Evolutionary conservation across 495 filamentous ascomycete species (phyloP).

Genomic region (Aspergillus saccharolyticus): DNA sequence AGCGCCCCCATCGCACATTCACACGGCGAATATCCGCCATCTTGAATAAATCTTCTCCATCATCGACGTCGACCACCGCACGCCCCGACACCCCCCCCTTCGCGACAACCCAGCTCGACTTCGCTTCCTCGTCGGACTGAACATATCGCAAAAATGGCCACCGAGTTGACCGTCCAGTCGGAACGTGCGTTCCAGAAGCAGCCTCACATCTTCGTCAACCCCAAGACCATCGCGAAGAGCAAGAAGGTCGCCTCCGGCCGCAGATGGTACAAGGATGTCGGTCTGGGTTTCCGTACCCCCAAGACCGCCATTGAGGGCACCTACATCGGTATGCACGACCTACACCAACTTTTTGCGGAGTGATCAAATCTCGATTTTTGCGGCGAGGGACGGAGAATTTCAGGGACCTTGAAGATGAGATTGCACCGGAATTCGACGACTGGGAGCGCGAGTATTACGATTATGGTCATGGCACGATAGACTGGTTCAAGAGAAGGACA

Average conservation of each 20-base stretch:
- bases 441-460: not conserved
- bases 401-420: constrained; percentile 26
- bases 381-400: constrained; percentile 12
- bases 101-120: constrained; percentile 36
- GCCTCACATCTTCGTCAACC: constrained; percentile 98
- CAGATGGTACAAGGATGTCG: constrained; percentile 99
- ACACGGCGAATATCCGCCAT: constrained; percentile 35
- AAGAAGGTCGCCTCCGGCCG: constrained; percentile 80
- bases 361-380: constrained; percentile 17
- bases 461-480: not conserved
- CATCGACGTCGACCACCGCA: constrained; percentile 40
- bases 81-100: constrained; percentile 26
- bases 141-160: constrained; percentile 81
- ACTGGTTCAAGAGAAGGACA: constrained; percentile 1
- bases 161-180: constrained; percentile 95
- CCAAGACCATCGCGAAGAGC: constrained; percentile 82
- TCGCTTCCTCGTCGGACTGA: constrained; percentile 41
- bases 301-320: constrained; percentile 94
- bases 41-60: constrained; percentile 40
- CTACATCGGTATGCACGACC: constrained; percentile 87
- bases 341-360: constrained; percentile 23
- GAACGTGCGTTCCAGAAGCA: constrained; percentile 99
- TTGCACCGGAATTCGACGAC: not conserved
- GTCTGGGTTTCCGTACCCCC: constrained; percentile 96
- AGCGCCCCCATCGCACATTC: constrained; percentile 37